Conservation (phyloP, 805 yeast genomes). For the Torulaspora franciscae region DNA sequence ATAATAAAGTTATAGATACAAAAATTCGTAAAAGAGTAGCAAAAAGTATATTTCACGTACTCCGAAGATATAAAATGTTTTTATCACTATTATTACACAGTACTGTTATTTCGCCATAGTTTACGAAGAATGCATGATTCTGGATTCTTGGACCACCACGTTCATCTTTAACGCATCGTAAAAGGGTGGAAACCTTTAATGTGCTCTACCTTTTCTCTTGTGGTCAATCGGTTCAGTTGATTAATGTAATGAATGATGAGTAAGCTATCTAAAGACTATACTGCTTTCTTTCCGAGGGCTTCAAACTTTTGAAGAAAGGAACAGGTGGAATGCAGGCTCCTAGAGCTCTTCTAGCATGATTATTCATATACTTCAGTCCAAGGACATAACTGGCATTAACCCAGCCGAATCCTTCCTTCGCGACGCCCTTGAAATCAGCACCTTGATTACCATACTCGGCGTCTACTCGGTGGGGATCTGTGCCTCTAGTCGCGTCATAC, state of each 20-base stretch:
- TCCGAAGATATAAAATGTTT: too few species aligned
- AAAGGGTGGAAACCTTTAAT: too few species aligned
- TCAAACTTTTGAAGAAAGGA: conserved; percentile 50
- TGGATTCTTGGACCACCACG: too few species aligned
- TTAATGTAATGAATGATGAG: neutral
- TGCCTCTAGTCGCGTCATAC: conserved; percentile 78
- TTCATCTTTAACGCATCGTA: too few species aligned
- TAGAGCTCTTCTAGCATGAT: conserved; percentile 66
- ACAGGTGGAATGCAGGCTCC: conserved; percentile 75
- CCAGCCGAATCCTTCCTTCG: conserved; percentile 98
- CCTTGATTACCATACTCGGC: conserved; percentile 99
- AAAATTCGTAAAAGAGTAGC: too few species aligned
- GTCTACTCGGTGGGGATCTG: conserved; percentile 84
- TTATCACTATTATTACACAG: too few species aligned
- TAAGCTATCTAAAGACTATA: conserved; percentile 28
- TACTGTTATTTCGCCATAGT: too few species aligned
- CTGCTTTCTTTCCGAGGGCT: conserved; percentile 38
- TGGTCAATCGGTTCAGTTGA: neutral
- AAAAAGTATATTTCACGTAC: too few species aligned
- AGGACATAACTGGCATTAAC: conserved; percentile 80
- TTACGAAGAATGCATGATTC: too few species aligned
- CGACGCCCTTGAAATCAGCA: conserved; percentile 83
- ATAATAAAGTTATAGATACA: too few species aligned
- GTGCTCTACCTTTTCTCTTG: neutral
- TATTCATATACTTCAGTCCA: conserved; percentile 63